Evolutionary conservation across 1,284 basidiomycete genomes (phyloP).

Genomic region (Ganoderma resinaceum): DNA sequence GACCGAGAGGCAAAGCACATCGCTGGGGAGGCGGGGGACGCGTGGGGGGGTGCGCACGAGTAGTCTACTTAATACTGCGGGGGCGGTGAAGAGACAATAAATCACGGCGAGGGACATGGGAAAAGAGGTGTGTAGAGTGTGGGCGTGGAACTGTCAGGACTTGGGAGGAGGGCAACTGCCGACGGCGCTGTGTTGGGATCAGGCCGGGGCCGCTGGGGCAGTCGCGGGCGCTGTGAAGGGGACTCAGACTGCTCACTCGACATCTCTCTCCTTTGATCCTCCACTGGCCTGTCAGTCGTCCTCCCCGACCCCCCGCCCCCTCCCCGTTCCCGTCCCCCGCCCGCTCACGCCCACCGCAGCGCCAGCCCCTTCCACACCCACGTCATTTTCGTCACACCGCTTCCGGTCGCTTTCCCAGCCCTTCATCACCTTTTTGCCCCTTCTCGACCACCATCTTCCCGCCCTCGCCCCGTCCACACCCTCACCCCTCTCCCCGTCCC

Average conservation of each 20-base stretch:
- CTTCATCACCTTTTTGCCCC: slow-evolving; percentile 9
- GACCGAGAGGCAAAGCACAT: neutral
- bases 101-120: neutral
- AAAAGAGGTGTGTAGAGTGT: neutral
- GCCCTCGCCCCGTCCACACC: slow-evolving; percentile 14
- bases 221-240: neutral
- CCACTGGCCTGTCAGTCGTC: slow-evolving; percentile 27
- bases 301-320: slow-evolving; percentile 6
- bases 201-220: neutral
- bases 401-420: slow-evolving; percentile 22
- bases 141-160: neutral
- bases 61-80: too few species aligned
- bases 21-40: neutral
- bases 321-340: slow-evolving; percentile 1
- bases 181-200: neutral
- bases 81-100: neutral
- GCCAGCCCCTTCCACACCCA: slow-evolving; percentile 25
- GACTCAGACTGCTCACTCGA: slow-evolving; percentile 6
- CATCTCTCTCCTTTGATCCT: slow-evolving; percentile 32
- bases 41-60: neutral
- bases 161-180: slow-evolving; percentile 1
- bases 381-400: slow-evolving; percentile 12
- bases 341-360: slow-evolving; percentile 14
- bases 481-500: slow-evolving; percentile 7
- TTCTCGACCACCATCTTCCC: slow-evolving; percentile 12